Evolutionary conservation across 306 rosid species (phyloP).

Genomic region (Delonix regia): DNA sequence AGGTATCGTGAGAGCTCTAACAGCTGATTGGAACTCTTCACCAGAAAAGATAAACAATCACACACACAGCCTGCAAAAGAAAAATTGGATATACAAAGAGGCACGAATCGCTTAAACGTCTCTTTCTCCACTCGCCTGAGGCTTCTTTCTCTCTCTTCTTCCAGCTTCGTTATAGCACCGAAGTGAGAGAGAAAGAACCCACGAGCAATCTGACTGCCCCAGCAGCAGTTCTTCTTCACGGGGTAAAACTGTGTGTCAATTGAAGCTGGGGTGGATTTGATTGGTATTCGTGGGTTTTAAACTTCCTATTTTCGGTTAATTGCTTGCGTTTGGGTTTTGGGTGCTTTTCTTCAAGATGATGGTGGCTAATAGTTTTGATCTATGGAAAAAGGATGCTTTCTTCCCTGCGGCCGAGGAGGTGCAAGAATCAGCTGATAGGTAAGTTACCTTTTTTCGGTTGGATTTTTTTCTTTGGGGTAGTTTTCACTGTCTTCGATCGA

Average conservation of each 20-base stretch:
- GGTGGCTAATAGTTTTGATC: not conserved
- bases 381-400: constrained; percentile 22
- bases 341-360: not conserved
- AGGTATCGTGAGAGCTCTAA: not conserved
- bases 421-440: constrained; percentile 78
- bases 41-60: not conserved
- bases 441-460: constrained; percentile 16
- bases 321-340: not conserved
- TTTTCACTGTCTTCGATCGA: not conserved
- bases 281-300: not conserved
- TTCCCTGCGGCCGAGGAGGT: constrained; percentile 49
- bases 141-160: not conserved
- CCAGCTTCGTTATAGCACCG: not conserved
- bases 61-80: not conserved
- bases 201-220: not conserved
- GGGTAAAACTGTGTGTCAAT: not conserved
- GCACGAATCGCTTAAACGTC: not conserved
- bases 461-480: not conserved
- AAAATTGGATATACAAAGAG: not conserved
- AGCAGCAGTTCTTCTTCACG: not conserved
- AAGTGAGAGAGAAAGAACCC: not conserved
- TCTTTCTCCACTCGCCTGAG: not conserved
- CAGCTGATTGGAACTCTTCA: not conserved
- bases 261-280: not conserved
- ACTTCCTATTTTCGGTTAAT: not conserved